Evolutionary conservation across 2,329 filamentous ascomycete species (phyloP), one percentile per base, ranked within the genome.

Genomic region (Colletotrichum higginsianum): DNA sequence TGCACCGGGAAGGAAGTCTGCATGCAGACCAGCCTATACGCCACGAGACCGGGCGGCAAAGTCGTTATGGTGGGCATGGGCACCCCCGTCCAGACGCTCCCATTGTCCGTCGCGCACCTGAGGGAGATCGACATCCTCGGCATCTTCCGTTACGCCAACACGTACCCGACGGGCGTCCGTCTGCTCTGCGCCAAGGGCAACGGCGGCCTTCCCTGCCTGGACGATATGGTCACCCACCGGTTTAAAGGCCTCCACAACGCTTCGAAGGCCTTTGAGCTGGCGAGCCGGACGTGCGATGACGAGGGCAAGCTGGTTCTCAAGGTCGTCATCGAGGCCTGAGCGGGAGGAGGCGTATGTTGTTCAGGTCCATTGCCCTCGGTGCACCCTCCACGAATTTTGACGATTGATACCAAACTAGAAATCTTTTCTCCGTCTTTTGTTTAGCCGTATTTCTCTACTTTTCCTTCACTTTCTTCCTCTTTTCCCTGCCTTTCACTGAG

Each of bases 21-120:
- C 79, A 91, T 94, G 82, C 92, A 94, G 78, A 92, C 91, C 2
- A 88, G 90, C n/a, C 89, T 95, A 23, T 94, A 92, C 75, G 91
- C 91, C 3, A 91, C 92, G 12, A 87, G 87, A 69, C 86, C 92
- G 0, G 93, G 93, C 35, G 93, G 93, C 21, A 92, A 91, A 76
- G 86, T 94, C 60, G 87, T 95, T 79, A 90, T 95, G 79, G 92
- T 95, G 30, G 93, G 93, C 64, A 95, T 95, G 93, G 93, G 93
- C 47, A 93, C 89, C 6, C 92, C 93, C 0, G 88, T 94, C 63
- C 92, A 94, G 79, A 94, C 92, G 0, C 85, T 95, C 2, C 92
- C 92, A 1, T 84, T 95, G 56, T 93, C 90, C 9, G 91, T 91
- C 6, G 92, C 92, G 3, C 91, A 93, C 49, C 84, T 94, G 38